phyloP scores from a whole-genome alignment of 164 flowering plant genomes.

The Dillenia turbinata region DNA sequence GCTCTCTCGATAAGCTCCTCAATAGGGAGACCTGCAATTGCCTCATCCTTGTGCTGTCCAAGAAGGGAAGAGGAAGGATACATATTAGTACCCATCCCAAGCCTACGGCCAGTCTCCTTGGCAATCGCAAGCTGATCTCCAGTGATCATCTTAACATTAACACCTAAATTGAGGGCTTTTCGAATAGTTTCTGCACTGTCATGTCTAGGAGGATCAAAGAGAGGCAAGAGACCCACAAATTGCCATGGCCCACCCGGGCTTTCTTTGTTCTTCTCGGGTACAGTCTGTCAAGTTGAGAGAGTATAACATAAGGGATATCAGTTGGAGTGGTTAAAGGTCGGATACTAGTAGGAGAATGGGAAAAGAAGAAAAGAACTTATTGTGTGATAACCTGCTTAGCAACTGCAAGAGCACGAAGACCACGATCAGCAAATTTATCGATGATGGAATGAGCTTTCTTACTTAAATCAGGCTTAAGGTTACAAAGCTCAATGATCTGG shows the following conservation, averaged over 20 bases:
- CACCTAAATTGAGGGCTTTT: conserved; percentile 64
- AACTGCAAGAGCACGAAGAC: conserved; percentile 60
- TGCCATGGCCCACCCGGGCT: conserved; percentile 70
- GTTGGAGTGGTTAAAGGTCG: conserved; percentile 14
- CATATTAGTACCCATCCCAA: conserved; percentile 77
- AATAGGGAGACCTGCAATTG: conserved; percentile 28
- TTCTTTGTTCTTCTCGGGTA: conserved; percentile 35
- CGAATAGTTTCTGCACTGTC: conserved; percentile 70
- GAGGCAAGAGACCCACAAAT: conserved; percentile 63
- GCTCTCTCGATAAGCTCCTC: conserved; percentile 68
- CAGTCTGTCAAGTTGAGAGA: too few species aligned
- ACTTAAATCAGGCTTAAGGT: too few species aligned
- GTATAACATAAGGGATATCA: too few species aligned
- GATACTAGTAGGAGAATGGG: neutral
- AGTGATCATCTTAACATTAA: conserved; percentile 70
- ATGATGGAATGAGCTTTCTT: conserved; percentile 32
- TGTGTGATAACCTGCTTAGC: conserved; percentile 47
- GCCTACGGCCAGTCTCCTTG: conserved; percentile 64
- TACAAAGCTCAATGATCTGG: too few species aligned
- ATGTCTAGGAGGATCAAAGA: conserved; percentile 74
- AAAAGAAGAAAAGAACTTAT: neutral
- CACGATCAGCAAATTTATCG: conserved; percentile 66
- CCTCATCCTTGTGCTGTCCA: conserved; percentile 37
- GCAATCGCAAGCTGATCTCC: conserved; percentile 68
- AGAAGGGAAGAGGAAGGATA: conserved; percentile 59